phyloP scores from a whole-genome alignment of 2,329 filamentous ascomycete species.

The Shiraia bambusicola region DNA sequence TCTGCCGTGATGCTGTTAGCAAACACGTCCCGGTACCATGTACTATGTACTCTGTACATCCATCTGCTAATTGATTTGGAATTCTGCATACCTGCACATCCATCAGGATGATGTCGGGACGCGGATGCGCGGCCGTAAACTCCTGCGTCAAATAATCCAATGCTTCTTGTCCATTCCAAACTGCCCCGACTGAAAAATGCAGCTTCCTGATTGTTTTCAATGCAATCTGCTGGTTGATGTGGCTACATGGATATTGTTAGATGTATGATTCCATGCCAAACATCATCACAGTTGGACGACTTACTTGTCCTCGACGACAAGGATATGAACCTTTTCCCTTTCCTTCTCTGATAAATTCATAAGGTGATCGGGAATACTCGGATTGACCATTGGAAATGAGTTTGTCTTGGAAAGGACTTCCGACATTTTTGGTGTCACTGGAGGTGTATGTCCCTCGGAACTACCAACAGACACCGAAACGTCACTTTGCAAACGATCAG shows the following conservation, averaged over 20 bases:
- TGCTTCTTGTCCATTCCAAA: conserved; percentile 78
- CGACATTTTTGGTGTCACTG: conserved; percentile 31
- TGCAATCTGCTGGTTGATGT: conserved; percentile 74
- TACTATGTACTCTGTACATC: background rate
- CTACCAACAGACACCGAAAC: conserved; percentile 64
- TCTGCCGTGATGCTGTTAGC: conserved; percentile 38
- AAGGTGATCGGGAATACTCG: conserved; percentile 30
- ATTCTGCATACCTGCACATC: conserved; percentile 75
- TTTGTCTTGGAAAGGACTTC: conserved; percentile 20
- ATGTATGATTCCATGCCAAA: background rate
- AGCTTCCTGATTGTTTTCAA: conserved; percentile 73
- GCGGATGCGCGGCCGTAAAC: conserved; percentile 53
- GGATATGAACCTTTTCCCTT: conserved; percentile 64
- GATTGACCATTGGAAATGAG: conserved; percentile 29
- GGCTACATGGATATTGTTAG: conserved; percentile 25
- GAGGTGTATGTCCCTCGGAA: conserved; percentile 60
- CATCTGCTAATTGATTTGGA: too few relatives aligned
- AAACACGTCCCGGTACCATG: too few relatives aligned
- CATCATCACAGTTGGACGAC: conserved; percentile 41
- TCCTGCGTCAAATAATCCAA: conserved; percentile 66
- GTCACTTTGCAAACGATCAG: conserved; percentile 64
- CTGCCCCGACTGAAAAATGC: conserved; percentile 68
- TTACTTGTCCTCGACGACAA: conserved; percentile 81
- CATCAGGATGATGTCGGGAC: conserved; percentile 76
- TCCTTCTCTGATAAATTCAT: conserved; percentile 58